Percentiles rank a stretch among this genome's conserved stretches.
phyloP scores from a whole-genome alignment of 176 grass and related monocot genomes.

The Triticum urartu region DNA sequence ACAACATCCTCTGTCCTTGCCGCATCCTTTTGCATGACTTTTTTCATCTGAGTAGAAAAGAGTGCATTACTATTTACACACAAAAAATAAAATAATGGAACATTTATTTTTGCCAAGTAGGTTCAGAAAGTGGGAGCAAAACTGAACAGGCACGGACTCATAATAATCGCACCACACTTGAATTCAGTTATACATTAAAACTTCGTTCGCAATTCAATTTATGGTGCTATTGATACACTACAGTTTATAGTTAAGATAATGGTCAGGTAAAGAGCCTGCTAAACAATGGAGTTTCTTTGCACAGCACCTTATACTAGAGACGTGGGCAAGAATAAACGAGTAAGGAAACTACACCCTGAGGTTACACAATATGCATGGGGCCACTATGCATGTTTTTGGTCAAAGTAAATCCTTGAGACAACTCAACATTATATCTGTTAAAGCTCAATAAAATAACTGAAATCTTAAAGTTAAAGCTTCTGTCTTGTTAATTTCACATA shows the following conservation, averaged over 20 bases:
- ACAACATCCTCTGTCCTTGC: conserved; percentile 79
- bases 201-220: background rate
- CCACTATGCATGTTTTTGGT: background rate
- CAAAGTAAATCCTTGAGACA: background rate
- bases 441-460: background rate
- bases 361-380: background rate
- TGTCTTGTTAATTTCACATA: background rate
- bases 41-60: conserved; percentile 67
- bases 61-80: conserved; percentile 23
- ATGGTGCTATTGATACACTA: background rate
- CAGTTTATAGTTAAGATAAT: conserved; percentile 5
- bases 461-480: background rate
- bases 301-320: background rate
- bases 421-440: background rate
- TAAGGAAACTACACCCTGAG: background rate
- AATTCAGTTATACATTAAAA: background rate
- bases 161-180: conserved; percentile 1
- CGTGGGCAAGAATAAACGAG: background rate
- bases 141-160: background rate
- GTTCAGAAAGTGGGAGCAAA: conserved; percentile 5
- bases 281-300: background rate
- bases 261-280: background rate
- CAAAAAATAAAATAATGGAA: background rate
- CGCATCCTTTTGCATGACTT: conserved; percentile 85
- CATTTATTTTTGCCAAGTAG: background rate